Conservation (phyloP, 345 rosid species). For the Noccaea bulbosa region DNA sequence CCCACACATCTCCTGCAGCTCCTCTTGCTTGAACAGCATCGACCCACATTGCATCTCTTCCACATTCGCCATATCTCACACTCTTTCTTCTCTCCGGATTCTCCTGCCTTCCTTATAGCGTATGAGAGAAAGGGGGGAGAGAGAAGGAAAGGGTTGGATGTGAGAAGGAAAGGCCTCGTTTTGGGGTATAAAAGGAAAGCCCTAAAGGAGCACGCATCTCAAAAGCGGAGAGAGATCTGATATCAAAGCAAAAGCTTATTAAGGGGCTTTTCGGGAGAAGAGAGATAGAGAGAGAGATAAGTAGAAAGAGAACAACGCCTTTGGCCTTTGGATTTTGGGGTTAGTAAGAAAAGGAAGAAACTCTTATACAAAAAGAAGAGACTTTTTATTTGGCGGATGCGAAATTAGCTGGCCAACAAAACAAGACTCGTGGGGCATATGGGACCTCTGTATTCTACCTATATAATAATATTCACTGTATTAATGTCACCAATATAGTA, state of each 20-base stretch:
- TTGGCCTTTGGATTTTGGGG: slow-evolving; percentile 44
- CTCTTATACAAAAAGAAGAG: slow-evolving; percentile 18
- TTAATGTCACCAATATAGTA: background rate
- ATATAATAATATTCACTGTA: background rate
- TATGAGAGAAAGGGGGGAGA: slow-evolving; percentile 23
- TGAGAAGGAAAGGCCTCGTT: slow-evolving; percentile 44
- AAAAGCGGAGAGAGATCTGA: slow-evolving; percentile 44
- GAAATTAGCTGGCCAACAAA: slow-evolving; percentile 61
- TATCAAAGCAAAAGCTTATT: slow-evolving; percentile 41
- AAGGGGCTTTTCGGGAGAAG: slow-evolving; percentile 37
- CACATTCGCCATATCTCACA: slow-evolving; percentile 60
- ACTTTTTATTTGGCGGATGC: slow-evolving; percentile 42
- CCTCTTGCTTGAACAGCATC: slow-evolving; percentile 78
- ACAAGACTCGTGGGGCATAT: slow-evolving; percentile 50
- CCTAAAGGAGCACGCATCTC: slow-evolving; percentile 59
- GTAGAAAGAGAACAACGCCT: slow-evolving; percentile 36
- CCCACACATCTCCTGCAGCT: slow-evolving; percentile 83
- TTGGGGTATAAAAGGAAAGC: slow-evolving; percentile 53
- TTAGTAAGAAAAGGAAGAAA: slow-evolving; percentile 2
- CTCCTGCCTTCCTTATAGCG: slow-evolving; percentile 14
- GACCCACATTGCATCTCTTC: slow-evolving; percentile 55
- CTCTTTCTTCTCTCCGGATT: slow-evolving; percentile 22
- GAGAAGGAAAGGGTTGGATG: slow-evolving; percentile 33
- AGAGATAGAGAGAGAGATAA: slow-evolving; percentile 7
- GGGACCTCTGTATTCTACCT: slow-evolving; percentile 11